A percentile compares a stretch with the other conserved stretches of the same genome.
phyloP scores from a whole-genome alignment of 768 basidiomycete genomes.

The Leucocoprinus leucothites region DNA sequence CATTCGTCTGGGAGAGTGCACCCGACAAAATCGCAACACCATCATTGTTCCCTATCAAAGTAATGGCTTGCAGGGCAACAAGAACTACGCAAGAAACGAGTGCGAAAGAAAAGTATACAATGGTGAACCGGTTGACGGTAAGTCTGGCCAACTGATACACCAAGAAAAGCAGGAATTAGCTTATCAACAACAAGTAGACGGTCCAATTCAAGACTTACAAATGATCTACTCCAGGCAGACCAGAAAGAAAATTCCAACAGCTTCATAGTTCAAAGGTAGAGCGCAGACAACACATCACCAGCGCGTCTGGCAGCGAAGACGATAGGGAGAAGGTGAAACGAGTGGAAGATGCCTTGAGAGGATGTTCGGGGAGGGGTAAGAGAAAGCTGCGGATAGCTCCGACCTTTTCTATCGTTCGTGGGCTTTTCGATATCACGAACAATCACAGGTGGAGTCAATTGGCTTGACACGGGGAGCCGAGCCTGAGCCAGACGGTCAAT shows the following conservation, averaged over 20 bases:
- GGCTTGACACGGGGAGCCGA: neutral
- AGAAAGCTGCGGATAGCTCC: too few species aligned
- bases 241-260: constrained; percentile 21
- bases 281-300: constrained; percentile 7
- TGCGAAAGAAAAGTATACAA: constrained; percentile 45
- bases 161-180: neutral
- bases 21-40: constrained; percentile 28
- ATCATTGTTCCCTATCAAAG: constrained; percentile 33
- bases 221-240: constrained; percentile 22
- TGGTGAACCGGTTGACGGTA: constrained; percentile 47
- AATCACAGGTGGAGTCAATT: neutral
- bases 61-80: constrained; percentile 35
- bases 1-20: constrained; percentile 9
- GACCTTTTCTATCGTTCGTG: too few species aligned
- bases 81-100: constrained; percentile 39
- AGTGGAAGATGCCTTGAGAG: neutral
- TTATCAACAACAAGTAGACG: neutral
- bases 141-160: constrained; percentile 40
- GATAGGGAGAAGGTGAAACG: neutral
- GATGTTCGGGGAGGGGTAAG: neutral
- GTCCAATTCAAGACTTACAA: constrained; percentile 21
- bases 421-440: too few species aligned
- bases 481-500: neutral
- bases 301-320: neutral
- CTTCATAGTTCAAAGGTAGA: constrained; percentile 1